Base-by-base conservation (phyloP, 768 basidiomycete species). In the Dentipellis sp. region DNA sequence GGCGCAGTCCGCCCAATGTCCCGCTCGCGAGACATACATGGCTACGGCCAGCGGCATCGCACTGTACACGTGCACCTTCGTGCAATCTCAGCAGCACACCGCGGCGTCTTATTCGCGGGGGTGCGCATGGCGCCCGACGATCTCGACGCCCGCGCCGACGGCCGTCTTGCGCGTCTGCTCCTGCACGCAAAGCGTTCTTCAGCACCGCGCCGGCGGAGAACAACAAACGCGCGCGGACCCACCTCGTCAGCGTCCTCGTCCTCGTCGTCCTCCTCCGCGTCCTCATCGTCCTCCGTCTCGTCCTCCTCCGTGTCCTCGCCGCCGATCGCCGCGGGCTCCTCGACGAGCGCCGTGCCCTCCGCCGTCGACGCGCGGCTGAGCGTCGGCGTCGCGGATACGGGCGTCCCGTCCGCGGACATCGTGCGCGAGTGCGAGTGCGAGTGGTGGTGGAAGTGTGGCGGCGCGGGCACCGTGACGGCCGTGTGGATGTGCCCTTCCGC, bases 161-260 rank as follows among this genome's bases (percentile, higher is more conserved):
- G 61, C 56, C 47, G 61, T 59, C 52, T 58, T 60, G 35, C 34
- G 16, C 45, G 56, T 3, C 36, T 50, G 47, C 16, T 60, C 61
- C 61, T 60, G 48, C 17, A 10, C 22, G 3, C 7, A 12, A 8
- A n/a, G n/a, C n/a, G n/a, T n/a, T n/a, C n/a, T n/a, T 37, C 39
- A 4, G 57, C 38, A 60, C 48, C 16, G 49, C 34, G 34, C 9
- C 29, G 9, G 14, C 7, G 3, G 39, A n/a, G 17, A 35, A 6
- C 4, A 10, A n/a, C 23, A 36, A 10, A 10, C 3, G 17, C 3
- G 11, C 19, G 21, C 36, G 3, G n/a, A 55, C 72, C 68, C 62
- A 67, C 71, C 56, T 71, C 66, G 59, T 55, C 64, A 35, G 59
- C 58, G 55, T 65, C 64, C 39, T 67, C 68, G 19, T 65, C 64